Evolutionary conservation across 495 filamentous ascomycete species (phyloP).

Genomic region (Xylaria palmicola): DNA sequence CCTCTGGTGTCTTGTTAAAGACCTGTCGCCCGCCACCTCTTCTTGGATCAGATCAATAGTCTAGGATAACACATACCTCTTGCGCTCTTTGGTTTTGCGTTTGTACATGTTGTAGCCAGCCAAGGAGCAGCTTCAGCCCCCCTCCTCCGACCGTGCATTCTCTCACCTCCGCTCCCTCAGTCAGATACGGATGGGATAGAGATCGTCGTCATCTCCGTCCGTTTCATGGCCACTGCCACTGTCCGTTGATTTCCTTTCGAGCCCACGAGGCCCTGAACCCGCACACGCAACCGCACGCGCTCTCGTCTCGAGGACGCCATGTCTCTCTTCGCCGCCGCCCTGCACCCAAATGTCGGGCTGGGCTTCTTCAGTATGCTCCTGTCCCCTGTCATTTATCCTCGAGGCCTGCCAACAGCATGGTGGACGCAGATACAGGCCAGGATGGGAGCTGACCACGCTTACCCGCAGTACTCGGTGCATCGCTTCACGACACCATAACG

Average conservation of each 20-base stretch:
- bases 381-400: slow-evolving; percentile 2
- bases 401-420: background rate
- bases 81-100: too few species aligned
- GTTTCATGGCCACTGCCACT: background rate
- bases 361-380: slow-evolving; percentile 69
- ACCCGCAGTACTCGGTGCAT: slow-evolving; percentile 73
- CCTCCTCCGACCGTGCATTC: too few species aligned
- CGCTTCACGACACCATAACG: slow-evolving; percentile 82
- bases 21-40: too few species aligned
- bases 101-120: too few species aligned
- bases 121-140: too few species aligned
- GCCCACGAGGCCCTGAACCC: background rate
- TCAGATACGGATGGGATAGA: too few species aligned
- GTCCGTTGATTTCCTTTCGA: background rate
- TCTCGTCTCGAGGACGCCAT: slow-evolving; percentile 28
- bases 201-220: too few species aligned
- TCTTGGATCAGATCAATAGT: too few species aligned
- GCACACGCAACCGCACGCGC: background rate
- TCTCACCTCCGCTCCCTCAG: too few species aligned
- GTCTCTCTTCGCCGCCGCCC: slow-evolving; percentile 63
- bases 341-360: slow-evolving; percentile 73
- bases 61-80: too few species aligned
- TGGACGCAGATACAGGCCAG: background rate
- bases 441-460: slow-evolving; percentile 8
- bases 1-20: too few species aligned